phyloP scores from a whole-genome alignment of 163 green algal species.

The Botryococcus braunii region DNA sequence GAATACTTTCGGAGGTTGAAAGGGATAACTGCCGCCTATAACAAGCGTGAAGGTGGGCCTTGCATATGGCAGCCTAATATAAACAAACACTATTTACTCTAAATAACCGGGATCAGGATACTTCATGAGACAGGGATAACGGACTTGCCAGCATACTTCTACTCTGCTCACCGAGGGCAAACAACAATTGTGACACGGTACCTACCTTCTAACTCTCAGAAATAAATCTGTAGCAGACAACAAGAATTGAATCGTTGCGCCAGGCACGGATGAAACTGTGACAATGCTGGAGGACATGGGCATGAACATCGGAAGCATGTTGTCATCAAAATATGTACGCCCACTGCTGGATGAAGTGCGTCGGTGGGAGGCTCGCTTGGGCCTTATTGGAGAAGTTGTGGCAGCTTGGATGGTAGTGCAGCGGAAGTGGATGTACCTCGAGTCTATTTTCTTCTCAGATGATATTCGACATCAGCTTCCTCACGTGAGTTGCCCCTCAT shows the following conservation, averaged over 20 bases:
- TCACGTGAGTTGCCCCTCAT: slow-evolving; percentile 23
- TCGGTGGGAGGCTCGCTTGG: slow-evolving; percentile 66
- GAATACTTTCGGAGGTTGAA: too few relatives aligned
- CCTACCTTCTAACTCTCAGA: neutral
- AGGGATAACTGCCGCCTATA: too few relatives aligned
- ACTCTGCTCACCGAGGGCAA: too few relatives aligned
- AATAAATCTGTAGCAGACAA: neutral
- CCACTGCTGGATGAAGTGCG: slow-evolving; percentile 54
- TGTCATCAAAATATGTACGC: slow-evolving; percentile 66
- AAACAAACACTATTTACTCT: too few relatives aligned
- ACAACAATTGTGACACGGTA: too few relatives aligned
- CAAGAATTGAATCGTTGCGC: neutral
- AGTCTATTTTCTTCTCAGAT: slow-evolving; percentile 79
- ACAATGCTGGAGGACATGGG: slow-evolving; percentile 78
- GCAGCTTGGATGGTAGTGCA: slow-evolving; percentile 84
- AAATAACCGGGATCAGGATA: too few relatives aligned
- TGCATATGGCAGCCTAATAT: too few relatives aligned
- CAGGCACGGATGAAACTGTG: slow-evolving; percentile 62
- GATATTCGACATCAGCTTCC: slow-evolving; percentile 82
- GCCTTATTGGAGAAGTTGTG: slow-evolving; percentile 68
- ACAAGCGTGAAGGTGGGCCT: too few relatives aligned
- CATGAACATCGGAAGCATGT: slow-evolving; percentile 82
- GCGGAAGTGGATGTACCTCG: slow-evolving; percentile 86
- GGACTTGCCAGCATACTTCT: too few relatives aligned
- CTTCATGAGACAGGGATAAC: too few relatives aligned